Conservation (phyloP, 2,329 filamentous ascomycete genomes). For the Colletotrichum sp. region DNA sequence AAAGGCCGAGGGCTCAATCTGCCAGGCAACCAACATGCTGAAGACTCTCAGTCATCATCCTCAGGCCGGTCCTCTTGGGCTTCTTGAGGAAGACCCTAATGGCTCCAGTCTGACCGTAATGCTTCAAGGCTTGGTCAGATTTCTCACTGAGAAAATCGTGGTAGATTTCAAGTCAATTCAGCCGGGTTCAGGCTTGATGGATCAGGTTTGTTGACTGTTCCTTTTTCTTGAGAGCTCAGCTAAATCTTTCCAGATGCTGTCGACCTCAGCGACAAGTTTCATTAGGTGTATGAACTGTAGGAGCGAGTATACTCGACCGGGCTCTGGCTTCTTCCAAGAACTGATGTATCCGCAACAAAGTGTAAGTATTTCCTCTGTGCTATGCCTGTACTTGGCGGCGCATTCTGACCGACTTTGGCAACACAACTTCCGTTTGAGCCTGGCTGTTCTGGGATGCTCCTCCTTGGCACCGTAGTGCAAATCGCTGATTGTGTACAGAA, state of each 20-base stretch:
- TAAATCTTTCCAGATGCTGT: slow-evolving; percentile 53
- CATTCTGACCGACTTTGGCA: not conserved
- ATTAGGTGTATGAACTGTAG: slow-evolving; percentile 88
- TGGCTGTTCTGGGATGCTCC: not conserved
- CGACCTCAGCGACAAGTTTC: slow-evolving; percentile 72
- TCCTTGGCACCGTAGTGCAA: not conserved
- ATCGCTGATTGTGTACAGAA: slow-evolving; percentile 43
- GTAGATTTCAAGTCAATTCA: slow-evolving; percentile 76
- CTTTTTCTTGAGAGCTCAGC: slow-evolving; percentile 9
- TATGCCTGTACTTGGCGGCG: not conserved
- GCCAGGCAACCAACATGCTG: slow-evolving; percentile 93
- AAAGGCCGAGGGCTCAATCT: slow-evolving; percentile 92
- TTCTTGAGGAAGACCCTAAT: slow-evolving; percentile 84
- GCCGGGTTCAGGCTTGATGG: slow-evolving; percentile 67
- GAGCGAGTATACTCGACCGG: slow-evolving; percentile 82
- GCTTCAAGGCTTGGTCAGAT: slow-evolving; percentile 85
- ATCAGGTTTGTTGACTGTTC: slow-evolving; percentile 58
- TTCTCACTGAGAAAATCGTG: slow-evolving; percentile 81
- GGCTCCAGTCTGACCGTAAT: slow-evolving; percentile 77
- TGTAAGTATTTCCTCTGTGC: not conserved
- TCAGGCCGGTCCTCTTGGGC: slow-evolving; percentile 76
- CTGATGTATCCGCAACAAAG: slow-evolving; percentile 68
- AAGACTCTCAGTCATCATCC: slow-evolving; percentile 87
- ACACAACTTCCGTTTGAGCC: not conserved
- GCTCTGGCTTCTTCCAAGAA: slow-evolving; percentile 83